A percentile compares a stretch with the other conserved stretches of the same genome.
Evolutionary conservation across 1,284 basidiomycete species (phyloP).

Genomic region (Ustilago shanxiensis): DNA sequence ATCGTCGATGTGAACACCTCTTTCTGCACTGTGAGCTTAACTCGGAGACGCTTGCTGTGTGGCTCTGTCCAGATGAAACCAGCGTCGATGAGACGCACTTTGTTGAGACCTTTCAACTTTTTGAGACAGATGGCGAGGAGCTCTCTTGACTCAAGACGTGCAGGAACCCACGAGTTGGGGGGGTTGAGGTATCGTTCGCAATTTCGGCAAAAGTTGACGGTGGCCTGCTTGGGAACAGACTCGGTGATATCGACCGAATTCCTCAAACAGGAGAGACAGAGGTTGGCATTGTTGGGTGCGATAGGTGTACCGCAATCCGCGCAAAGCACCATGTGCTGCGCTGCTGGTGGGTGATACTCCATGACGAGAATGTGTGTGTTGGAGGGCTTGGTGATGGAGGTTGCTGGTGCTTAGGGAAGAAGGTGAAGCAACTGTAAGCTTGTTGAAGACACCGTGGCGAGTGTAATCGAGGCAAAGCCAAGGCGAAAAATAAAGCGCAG

Average conservation of each 20-base stretch:
- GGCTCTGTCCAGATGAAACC: conserved; percentile 99
- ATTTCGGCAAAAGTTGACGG: conserved; percentile 92
- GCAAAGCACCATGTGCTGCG: conserved; percentile 70
- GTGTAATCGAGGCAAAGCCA: background rate
- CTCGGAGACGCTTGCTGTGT: conserved; percentile 90
- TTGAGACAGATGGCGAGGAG: conserved; percentile 82
- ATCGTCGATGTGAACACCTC: conserved; percentile 96
- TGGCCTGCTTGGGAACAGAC: conserved; percentile 96
- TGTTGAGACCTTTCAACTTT: conserved; percentile 92
- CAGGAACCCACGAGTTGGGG: conserved; percentile 86
- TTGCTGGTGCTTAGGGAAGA: background rate
- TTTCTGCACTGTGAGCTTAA: conserved; percentile 97
- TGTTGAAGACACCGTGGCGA: conserved; percentile 18
- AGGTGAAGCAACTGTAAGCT: background rate
- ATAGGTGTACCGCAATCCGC: conserved; percentile 83
- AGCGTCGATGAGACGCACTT: conserved; percentile 95
- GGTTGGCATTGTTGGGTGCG: conserved; percentile 92
- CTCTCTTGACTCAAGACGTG: conserved; percentile 90
- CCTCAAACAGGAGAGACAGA: conserved; percentile 90
- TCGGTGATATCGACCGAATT: conserved; percentile 97
- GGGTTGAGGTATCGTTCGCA: conserved; percentile 96
- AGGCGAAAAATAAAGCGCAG: conserved; percentile 30
- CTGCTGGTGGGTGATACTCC: conserved; percentile 63
- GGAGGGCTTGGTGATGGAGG: background rate
- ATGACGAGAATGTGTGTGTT: conserved; percentile 20